Conservation (phyloP, 306 rosid genomes). For the Parietaria judaica region DNA sequence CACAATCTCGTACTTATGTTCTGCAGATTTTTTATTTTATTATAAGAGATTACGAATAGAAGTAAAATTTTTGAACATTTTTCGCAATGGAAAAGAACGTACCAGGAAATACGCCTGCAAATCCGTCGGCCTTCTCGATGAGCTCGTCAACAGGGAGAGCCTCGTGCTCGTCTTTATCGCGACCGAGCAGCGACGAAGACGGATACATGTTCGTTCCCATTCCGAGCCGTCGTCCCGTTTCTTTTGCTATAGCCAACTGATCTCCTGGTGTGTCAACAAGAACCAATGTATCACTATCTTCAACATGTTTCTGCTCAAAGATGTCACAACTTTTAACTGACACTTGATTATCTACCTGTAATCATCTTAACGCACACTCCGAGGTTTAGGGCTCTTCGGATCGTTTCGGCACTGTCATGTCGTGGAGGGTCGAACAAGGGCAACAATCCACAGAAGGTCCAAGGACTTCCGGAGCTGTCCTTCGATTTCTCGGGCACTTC, state of each 20-base stretch:
- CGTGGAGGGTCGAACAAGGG: slow-evolving; percentile 92
- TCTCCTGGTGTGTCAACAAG: slow-evolving; percentile 40
- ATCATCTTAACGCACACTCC: slow-evolving; percentile 91
- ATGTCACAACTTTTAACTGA: neutral
- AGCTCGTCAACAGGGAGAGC: slow-evolving; percentile 75
- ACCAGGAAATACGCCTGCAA: slow-evolving; percentile 91
- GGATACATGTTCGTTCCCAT: slow-evolving; percentile 97
- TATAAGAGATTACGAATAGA: neutral
- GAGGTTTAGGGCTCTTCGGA: slow-evolving; percentile 74
- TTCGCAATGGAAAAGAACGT: neutral
- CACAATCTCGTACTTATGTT: slow-evolving; percentile 79
- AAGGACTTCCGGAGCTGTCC: slow-evolving; percentile 72
- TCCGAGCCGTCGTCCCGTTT: slow-evolving; percentile 84
- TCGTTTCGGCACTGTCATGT: slow-evolving; percentile 90
- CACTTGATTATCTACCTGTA: slow-evolving; percentile 40
- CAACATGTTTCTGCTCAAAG: too few species aligned
- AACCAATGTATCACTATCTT: slow-evolving; percentile 9
- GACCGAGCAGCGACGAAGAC: slow-evolving; percentile 71
- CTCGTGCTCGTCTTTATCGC: slow-evolving; percentile 51
- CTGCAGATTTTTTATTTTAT: slow-evolving; percentile 28
- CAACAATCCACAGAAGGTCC: slow-evolving; percentile 78
- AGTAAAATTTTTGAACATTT: neutral
- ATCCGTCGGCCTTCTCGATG: slow-evolving; percentile 84
- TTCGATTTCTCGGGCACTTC: slow-evolving; percentile 64
- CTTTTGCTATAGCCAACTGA: slow-evolving; percentile 83